Evolutionary conservation across 805 yeast genomes (phyloP).

Genomic region (Pichia nanzhaoensis): DNA sequence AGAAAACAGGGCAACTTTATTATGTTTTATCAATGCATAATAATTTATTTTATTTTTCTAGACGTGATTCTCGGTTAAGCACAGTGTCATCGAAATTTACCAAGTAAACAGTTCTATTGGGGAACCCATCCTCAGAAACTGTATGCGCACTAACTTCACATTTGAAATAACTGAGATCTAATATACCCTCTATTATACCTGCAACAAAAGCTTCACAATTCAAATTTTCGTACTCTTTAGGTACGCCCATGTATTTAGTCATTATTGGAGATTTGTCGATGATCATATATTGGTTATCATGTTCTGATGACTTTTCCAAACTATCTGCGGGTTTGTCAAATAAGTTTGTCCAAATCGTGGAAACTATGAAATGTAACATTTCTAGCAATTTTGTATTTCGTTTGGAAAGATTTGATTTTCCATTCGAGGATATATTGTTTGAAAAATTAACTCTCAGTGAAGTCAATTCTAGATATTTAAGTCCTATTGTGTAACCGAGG

Average conservation of each 20-base stretch:
- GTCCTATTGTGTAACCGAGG: slow-evolving; percentile 74
- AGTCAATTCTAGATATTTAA: slow-evolving; percentile 59
- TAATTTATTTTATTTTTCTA: neutral
- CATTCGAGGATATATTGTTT: slow-evolving; percentile 34
- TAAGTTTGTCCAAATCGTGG: slow-evolving; percentile 63
- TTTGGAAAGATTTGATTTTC: slow-evolving; percentile 59
- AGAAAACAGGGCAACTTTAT: neutral
- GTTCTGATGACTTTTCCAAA: slow-evolving; percentile 40
- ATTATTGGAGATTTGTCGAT: slow-evolving; percentile 68
- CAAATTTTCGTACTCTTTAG: slow-evolving; percentile 69
- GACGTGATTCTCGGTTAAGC: slow-evolving; percentile 40
- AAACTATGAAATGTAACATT: slow-evolving; percentile 68
- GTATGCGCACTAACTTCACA: slow-evolving; percentile 81
- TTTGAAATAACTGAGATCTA: slow-evolving; percentile 65
- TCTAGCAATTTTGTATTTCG: slow-evolving; percentile 67
- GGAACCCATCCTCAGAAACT: slow-evolving; percentile 48
- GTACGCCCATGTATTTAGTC: slow-evolving; percentile 67
- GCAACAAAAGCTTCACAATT: slow-evolving; percentile 81
- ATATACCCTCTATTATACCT: slow-evolving; percentile 76
- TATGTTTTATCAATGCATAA: too few relatives aligned
- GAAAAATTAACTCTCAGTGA: slow-evolving; percentile 57
- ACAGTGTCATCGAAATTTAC: slow-evolving; percentile 61
- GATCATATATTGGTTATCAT: slow-evolving; percentile 68
- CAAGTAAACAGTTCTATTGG: slow-evolving; percentile 67
- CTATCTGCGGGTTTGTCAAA: slow-evolving; percentile 67